Conservation (phyloP, 2,329 filamentous ascomycete species). For the Penicillium sp. region DNA sequence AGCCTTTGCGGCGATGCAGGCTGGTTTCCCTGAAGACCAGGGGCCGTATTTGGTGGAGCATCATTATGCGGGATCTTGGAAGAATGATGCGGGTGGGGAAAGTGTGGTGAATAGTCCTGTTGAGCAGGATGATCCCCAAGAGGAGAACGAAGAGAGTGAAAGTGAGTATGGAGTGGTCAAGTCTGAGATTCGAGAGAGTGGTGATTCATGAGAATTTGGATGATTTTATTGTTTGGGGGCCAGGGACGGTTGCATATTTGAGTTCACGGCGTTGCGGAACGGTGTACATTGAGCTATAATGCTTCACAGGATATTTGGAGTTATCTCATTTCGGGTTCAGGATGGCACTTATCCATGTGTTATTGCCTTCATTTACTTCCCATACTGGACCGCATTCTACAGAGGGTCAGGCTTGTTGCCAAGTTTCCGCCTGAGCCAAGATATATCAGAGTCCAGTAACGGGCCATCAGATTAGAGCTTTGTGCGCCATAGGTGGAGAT, state of each 20-base stretch:
- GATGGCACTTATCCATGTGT: not conserved
- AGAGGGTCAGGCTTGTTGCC: too few relatives aligned
- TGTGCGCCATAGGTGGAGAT: not conserved
- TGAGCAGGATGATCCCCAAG: not conserved
- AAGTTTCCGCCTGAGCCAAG: too few relatives aligned
- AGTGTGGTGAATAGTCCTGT: not conserved
- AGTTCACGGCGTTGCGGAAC: not conserved
- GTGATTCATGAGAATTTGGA: not conserved
- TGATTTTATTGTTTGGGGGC: not conserved
- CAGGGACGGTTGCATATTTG: not conserved
- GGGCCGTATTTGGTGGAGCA: conserved; percentile 22
- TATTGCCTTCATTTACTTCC: not conserved
- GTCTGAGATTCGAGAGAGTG: not conserved
- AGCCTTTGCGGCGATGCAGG: conserved; percentile 20
- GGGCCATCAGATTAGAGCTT: too few relatives aligned
- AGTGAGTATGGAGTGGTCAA: not conserved
- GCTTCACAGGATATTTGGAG: too few relatives aligned
- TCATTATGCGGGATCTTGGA: conserved; percentile 26
- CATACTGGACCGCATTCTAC: too few relatives aligned
- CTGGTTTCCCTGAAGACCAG: conserved; percentile 12
- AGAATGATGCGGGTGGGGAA: conserved; percentile 18
- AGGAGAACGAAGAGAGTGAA: not conserved
- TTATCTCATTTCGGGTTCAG: not conserved
- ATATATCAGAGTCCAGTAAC: too few relatives aligned
- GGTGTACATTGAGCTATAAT: not conserved